These are phyloP conservation scores for Ochromonas danica DNA, from an alignment of 108 stramenopile genomes.

Conservation along the genomic window DNA sequence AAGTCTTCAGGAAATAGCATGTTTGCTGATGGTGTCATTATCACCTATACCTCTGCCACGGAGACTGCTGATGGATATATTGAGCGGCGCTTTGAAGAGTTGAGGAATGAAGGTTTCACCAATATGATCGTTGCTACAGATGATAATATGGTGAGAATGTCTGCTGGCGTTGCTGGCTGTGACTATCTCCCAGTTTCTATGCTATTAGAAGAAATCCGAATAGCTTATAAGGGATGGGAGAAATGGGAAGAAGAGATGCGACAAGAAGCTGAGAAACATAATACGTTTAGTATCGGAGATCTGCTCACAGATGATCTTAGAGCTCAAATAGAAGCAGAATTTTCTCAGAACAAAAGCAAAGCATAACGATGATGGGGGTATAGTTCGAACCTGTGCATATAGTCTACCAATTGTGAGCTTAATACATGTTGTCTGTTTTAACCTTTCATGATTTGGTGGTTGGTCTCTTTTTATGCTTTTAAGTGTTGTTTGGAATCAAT, in stretches of 20 bases:
- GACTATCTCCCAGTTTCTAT: background rate
- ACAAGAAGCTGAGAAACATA: no score
- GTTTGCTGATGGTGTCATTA: background rate
- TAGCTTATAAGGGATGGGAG: background rate
- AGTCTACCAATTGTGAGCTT: no score
- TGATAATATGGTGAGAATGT: background rate
- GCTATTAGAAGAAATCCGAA: background rate
- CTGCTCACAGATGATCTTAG: no score
- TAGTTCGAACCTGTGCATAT: no score
- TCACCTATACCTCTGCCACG: background rate
- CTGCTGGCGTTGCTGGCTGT: background rate
- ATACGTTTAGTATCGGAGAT: no score
- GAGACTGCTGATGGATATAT: background rate
- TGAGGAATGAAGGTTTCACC: background rate
- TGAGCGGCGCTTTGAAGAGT: background rate
- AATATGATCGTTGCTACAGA: background rate
- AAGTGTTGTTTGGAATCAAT: no score
- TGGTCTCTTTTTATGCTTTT: no score
- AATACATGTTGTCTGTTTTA: no score
- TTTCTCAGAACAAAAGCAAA: no score
- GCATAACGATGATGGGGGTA: no score
- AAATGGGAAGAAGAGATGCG: background rate
- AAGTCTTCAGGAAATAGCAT: background rate
- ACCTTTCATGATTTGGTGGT: no score
- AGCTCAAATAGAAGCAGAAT: no score